These are phyloP conservation scores for Zygoascus biomembranicola DNA, from an alignment of 805 yeast genomes.

Conservation along the genomic window DNA sequence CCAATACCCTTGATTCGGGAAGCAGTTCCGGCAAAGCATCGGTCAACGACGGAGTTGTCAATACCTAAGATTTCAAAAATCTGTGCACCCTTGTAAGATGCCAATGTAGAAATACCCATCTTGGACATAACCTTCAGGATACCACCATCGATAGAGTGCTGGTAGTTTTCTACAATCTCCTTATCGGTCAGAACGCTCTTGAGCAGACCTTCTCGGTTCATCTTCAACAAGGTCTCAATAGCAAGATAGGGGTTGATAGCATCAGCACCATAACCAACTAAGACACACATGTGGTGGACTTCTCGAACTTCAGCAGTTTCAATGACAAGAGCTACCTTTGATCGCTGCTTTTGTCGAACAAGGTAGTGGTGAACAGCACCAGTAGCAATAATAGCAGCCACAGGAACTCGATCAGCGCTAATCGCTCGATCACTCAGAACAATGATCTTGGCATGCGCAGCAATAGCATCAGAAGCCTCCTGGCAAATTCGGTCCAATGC, in stretches of 20 bases:
- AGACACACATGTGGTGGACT: conserved; percentile 90
- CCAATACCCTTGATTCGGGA: conserved; percentile 94
- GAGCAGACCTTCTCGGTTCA: conserved; percentile 69
- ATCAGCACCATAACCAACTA: conserved; percentile 96
- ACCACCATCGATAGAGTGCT: conserved; percentile 81
- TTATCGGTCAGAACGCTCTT: conserved; percentile 44
- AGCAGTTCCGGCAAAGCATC: conserved; percentile 96
- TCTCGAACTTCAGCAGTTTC: conserved; percentile 98
- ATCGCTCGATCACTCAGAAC: conserved; percentile 66
- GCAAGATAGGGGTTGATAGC: conserved; percentile 92
- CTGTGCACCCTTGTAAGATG: conserved; percentile 98
- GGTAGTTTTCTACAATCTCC: conserved; percentile 66
- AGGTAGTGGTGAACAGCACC: conserved; percentile 97
- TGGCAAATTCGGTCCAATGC: conserved; percentile 82
- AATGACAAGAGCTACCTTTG: conserved; percentile 82
- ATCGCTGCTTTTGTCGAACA: conserved; percentile 91
- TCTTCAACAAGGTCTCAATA: conserved; percentile 75
- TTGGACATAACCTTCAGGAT: conserved; percentile 95
- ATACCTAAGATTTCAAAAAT: conserved; percentile 95
- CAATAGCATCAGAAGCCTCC: conserved; percentile 80
- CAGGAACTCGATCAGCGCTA: conserved; percentile 57
- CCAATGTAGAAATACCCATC: conserved; percentile 98
- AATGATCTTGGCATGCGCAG: conserved; percentile 63
- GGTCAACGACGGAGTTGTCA: conserved; percentile 89
- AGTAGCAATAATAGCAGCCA: conserved; percentile 83